phyloP scores from a whole-genome alignment of 2,329 filamentous ascomycete species.

The Calonectria honghensis region DNA sequence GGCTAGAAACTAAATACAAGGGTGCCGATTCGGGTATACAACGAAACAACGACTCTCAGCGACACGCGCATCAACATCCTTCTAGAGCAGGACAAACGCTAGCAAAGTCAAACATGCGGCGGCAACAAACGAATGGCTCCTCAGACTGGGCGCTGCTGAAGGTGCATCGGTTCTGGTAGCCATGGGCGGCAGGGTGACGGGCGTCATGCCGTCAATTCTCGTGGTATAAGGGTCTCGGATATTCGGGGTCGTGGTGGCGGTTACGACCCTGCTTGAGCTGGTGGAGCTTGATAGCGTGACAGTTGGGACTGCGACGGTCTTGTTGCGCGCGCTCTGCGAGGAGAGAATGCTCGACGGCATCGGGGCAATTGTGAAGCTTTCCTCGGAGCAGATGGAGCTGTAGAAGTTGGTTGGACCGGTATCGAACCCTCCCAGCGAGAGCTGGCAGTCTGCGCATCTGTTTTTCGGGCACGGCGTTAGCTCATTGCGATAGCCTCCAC shows the following conservation, averaged over 20 bases:
- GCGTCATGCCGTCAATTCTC: conserved; percentile 20
- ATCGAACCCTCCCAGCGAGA: conserved; percentile 35
- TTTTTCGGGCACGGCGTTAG: neutral
- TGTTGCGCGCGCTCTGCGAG: conserved; percentile 43
- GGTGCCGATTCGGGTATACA: neutral
- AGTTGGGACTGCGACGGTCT: conserved; percentile 32
- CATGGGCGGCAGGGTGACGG: conserved; percentile 9
- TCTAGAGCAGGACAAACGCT: neutral
- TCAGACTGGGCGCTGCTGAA: neutral
- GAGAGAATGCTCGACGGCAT: conserved; percentile 43
- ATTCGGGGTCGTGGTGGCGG: conserved; percentile 5
- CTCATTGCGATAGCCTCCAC: neutral
- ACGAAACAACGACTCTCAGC: neutral
- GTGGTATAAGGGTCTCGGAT: neutral
- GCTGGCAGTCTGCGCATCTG: conserved; percentile 41
- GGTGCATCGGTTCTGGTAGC: conserved; percentile 16
- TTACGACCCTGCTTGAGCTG: neutral
- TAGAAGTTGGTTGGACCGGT: conserved; percentile 9
- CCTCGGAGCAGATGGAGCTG: conserved; percentile 29
- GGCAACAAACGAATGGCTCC: neutral
- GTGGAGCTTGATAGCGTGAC: conserved; percentile 25
- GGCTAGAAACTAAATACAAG: neutral
- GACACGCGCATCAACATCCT: neutral
- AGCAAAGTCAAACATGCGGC: neutral
- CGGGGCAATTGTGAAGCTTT: conserved; percentile 29